Base-by-base conservation (phyloP, 805 yeast genomes). In the Kodamaea restingae region DNA sequence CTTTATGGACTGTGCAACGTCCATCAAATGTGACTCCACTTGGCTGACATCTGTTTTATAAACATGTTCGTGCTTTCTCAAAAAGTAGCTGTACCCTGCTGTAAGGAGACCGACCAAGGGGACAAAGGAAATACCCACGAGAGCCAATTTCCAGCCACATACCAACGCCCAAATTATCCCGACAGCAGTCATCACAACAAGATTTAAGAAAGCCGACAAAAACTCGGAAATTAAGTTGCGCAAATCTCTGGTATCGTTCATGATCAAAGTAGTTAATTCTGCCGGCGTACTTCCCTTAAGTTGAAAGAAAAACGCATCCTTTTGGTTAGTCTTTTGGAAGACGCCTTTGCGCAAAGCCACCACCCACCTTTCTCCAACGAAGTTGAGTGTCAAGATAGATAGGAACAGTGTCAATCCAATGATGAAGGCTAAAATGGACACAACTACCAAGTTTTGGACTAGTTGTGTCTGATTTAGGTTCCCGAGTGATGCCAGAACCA, bases 241-340 rank as follows among this genome's bases (percentile, higher is more conserved):
- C 43, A 86, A 60, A 50, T 88, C 95, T 49, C 96, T 78, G 0
- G 86, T 60, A 55, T 93, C 97, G 54, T 86, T 88, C 71, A 90
- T 65, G 2, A 91, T 47, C 12, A 90, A 65, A 0, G 95, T 77
- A 15, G 81, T 70, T 10, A 84, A 49, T 46, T 74, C 82, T 25
- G 78, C 73, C 2, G 79, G 67, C 28, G 61, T 65, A 40, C 56
- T 62, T 9, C 45, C 50, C 11, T 63, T 59, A 2, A 51, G 47
- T 17, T 61, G 63, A 49, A 75, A 77, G 80, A 84, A 86, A 2
- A 61, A 45, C 51, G 75, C 48, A 20, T 73, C 73, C 44, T 81
- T 84, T 2, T 61, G 55, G 2, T 76, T 57, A 4, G 88, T 62
- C 21, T 62, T 67, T 1, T 51, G 47, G 48, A 87, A 76, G 0